Evolutionary conservation across 306 rosid genomes (phyloP), one percentile per base, ranked within the genome.

Genomic region (Senna tora): DNA sequence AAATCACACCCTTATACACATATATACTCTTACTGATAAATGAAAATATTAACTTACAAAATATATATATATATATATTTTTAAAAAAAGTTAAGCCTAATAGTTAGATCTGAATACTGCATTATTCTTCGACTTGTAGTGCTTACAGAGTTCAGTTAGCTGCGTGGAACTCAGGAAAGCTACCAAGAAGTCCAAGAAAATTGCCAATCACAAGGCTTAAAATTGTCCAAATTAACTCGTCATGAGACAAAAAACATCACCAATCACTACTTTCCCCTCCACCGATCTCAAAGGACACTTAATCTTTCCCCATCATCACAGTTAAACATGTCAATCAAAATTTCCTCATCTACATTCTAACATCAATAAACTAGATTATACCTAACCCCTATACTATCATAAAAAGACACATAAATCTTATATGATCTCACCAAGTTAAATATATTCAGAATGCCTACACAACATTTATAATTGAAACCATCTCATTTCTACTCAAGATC

Each of bases 171-270:
- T 4, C 34, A 62, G 76, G 76, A 59, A 70, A 62, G 32, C 15
- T 36, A 61, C 14, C 12, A 50, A 5, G 5, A 61, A 41, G 74
- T 50, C 60, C 67, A 19, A 61, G 47, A 73, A 41, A 58, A 25
- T 11, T 66, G 25, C 28, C 66, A 65, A 65, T 75, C 59, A 78
- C 65, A 72, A 36, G 82, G 34, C 66, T 33, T 19, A 17, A 46
- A 36, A 36, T 65, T 42, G 39, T 68, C 53, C 55, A 63, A 25
- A 25, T 41, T 21, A 32, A 59, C 7, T 30, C 3, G 74, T 56
- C 62, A 67, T 25, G 49, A 28, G 34, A 47, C 45, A 66, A 57
- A 39, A 71, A 12, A 36, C 45, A 56, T 65, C 20, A 65, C 73
- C 36, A 15, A 7, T 72, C 6, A 5, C 19, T 1, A 20, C 72